Base-by-base conservation (phyloP, 2,329 filamentous ascomycete genomes). In the Tothia fuscella region DNA sequence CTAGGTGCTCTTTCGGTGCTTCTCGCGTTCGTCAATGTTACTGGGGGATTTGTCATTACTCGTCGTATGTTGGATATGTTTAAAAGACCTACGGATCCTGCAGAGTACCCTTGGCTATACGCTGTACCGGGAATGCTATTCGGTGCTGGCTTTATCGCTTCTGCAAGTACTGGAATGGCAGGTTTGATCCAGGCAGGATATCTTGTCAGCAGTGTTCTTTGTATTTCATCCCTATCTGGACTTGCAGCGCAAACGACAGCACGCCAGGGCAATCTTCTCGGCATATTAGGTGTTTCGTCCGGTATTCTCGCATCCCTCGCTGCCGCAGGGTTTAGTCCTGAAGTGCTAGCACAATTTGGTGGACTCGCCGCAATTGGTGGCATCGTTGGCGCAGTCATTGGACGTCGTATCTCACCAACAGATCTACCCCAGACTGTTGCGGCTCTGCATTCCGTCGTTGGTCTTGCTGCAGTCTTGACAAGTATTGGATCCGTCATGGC, bases 391-490 rank as follows among this genome's bases (percentile, higher is more conserved):
- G 72, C 84, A 38, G 56, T 87, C 19, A 89, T 94, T 48, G 87
- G 86, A 32, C 81, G 85, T 51, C 76, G 85, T 10, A 93, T 93
- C 49, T 93, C 85, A 0, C 83, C 87, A 0, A 93, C 86, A 0
- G 83, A 86, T 42, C 73, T 94, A 2, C 87, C 87, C 0, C 86
- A 94, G 57, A 93, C 85, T 0, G 86, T 93, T 2, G 87, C 86
- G 16, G 86, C 86, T 0, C 67, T 94, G 22, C 87, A 93, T 61
- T 93, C 85, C 0, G 86, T 94, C 6, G 87, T 94, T 24, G 87
- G 87, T 58, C 70, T 94, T 1, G 86, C 86, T 9, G 87, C 87
- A 7, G 86, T 94, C 0, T 60, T 94, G 51, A 94, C 87, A 2
- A 91, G 83, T 52, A 84, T 91, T 47, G 87, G 85, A 37, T 89